Percentiles rank a stretch among this genome's conserved stretches.
These are phyloP conservation scores for Canariomyces notabilis DNA, from an alignment of 2,329 filamentous ascomycete species.

Conservation along the genomic window DNA sequence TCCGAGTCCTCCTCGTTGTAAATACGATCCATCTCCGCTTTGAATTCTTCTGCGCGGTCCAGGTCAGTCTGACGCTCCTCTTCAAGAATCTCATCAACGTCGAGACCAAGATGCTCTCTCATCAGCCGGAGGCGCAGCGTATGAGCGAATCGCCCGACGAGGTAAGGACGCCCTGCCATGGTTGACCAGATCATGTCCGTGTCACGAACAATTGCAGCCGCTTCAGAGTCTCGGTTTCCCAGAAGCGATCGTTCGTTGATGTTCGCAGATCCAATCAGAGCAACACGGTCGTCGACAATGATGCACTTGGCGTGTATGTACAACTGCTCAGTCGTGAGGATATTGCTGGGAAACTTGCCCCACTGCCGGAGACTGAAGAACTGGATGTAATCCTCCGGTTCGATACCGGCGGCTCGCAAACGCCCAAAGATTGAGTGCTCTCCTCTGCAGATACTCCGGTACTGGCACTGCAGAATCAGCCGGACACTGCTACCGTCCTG, in stretches of 20 bases:
- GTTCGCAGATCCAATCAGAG: slow-evolving; percentile 93
- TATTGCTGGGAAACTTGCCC: slow-evolving; percentile 80
- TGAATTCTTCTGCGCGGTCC: slow-evolving; percentile 49
- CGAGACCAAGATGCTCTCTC: slow-evolving; percentile 93
- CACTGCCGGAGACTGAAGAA: slow-evolving; percentile 91
- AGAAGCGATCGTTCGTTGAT: slow-evolving; percentile 98
- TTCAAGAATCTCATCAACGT: slow-evolving; percentile 86
- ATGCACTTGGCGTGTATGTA: slow-evolving; percentile 98
- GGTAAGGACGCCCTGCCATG: slow-evolving; percentile 86
- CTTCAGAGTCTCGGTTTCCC: slow-evolving; percentile 85
- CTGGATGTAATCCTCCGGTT: slow-evolving; percentile 90
- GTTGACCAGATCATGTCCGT: slow-evolving; percentile 87
- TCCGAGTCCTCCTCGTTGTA: slow-evolving; percentile 49
- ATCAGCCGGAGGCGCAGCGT: slow-evolving; percentile 89
- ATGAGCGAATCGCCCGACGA: slow-evolving; percentile 87
- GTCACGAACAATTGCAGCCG: slow-evolving; percentile 84
- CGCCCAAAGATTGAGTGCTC: slow-evolving; percentile 88
- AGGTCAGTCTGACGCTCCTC: slow-evolving; percentile 66
- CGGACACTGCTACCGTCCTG: slow-evolving; percentile 92
- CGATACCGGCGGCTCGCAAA: slow-evolving; percentile 71
- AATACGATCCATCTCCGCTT: slow-evolving; percentile 57
- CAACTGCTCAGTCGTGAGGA: slow-evolving; percentile 87
- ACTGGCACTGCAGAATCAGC: slow-evolving; percentile 95
- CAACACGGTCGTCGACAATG: slow-evolving; percentile 88
- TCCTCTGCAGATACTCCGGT: slow-evolving; percentile 89